Evolutionary conservation across 2,329 filamentous ascomycete species (phyloP).

Genomic region (Apiospora malaysiana): DNA sequence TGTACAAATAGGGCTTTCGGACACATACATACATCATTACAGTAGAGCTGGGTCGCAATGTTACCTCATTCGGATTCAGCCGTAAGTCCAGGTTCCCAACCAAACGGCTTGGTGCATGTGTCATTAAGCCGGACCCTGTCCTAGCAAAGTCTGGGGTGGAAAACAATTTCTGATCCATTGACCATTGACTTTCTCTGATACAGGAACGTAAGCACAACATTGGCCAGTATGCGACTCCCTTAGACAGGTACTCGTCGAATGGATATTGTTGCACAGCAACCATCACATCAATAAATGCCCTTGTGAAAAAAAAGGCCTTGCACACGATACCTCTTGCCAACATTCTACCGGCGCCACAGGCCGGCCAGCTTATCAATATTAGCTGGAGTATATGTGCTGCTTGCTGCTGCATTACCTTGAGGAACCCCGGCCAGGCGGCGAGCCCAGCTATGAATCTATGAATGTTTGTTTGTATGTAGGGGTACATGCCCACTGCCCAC

Average conservation of each 20-base stretch:
- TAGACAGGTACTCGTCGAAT: no score
- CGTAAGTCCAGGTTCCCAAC: background rate
- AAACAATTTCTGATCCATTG: background rate
- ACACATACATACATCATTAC: background rate
- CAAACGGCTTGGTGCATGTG: conserved; percentile 7
- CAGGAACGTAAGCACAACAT: background rate
- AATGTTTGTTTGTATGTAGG: background rate
- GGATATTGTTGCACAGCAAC: background rate
- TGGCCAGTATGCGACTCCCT: background rate
- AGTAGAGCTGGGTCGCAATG: background rate
- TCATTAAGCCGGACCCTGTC: conserved; percentile 9
- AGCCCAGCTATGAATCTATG: no score
- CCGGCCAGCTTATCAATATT: background rate
- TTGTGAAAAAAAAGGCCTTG: background rate
- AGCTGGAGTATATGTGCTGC: no score
- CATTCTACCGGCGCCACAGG: background rate
- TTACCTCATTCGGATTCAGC: background rate
- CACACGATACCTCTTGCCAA: background rate
- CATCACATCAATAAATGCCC: background rate
- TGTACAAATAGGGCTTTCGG: background rate
- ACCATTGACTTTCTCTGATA: conserved; percentile 10
- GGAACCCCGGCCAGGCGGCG: background rate
- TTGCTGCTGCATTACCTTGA: background rate
- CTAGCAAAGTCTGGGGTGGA: conserved; percentile 2
- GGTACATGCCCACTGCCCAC: background rate